Percentiles rank a stretch among this genome's conserved stretches.
Evolutionary conservation across 2,329 filamentous ascomycete genomes (phyloP).

Genomic region (Ceratocystiopsis minuta): DNA sequence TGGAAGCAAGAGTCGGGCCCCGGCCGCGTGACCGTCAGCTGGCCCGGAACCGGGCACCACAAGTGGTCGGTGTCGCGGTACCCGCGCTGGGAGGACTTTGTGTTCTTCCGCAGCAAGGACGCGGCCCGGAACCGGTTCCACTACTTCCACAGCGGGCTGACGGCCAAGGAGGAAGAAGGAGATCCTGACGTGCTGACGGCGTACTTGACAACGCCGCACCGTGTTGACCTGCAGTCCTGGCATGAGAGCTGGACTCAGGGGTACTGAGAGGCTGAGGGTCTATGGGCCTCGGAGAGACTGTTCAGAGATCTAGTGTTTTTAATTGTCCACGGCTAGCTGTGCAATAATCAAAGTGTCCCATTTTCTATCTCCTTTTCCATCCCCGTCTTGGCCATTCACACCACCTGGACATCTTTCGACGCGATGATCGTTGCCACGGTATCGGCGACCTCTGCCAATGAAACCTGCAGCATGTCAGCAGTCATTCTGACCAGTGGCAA

Average conservation of each 20-base stretch:
- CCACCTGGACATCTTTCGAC: conserved; percentile 2
- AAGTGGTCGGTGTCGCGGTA: background rate
- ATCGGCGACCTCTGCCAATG: conserved; percentile 4
- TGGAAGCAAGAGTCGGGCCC: conserved; percentile 4
- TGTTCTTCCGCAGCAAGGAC: background rate
- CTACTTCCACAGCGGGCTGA: conserved; percentile 6
- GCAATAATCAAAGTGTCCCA: background rate
- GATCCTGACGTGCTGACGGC: background rate
- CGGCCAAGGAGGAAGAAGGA: background rate
- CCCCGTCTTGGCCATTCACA: no score
- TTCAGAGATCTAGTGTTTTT: no score
- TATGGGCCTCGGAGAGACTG: no score
- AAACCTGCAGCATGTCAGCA: background rate
- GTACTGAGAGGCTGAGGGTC: no score
- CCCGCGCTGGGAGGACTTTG: conserved; percentile 8
- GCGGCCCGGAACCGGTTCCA: conserved; percentile 2
- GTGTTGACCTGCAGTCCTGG: background rate
- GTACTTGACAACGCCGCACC: background rate
- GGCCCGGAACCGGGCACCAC: conserved; percentile 9
- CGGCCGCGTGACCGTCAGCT: conserved; percentile 4
- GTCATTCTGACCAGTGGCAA: background rate
- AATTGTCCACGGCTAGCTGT: no score
- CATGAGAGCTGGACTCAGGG: conserved; percentile 3
- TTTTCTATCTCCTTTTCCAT: background rate
- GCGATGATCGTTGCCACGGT: conserved; percentile 3